Conservation (phyloP, 805 yeast genomes). For the Lachancea meyersii region DNA sequence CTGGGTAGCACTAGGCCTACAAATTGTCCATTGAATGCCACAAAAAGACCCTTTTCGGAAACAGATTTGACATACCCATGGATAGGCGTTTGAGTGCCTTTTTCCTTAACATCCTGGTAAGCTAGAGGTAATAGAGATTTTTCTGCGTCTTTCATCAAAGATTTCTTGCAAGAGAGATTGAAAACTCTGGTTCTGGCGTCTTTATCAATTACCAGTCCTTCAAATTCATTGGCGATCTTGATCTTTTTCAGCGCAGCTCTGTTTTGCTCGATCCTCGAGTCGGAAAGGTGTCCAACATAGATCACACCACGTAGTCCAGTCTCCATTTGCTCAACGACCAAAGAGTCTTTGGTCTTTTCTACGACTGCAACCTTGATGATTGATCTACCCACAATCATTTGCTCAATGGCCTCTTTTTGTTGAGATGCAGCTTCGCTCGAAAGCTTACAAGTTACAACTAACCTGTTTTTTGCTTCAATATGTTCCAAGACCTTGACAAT, state of each 20-base stretch:
- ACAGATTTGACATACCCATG: conserved; percentile 75
- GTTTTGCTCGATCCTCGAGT: conserved; percentile 66
- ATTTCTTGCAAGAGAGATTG: conserved; percentile 55
- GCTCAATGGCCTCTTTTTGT: conserved; percentile 43
- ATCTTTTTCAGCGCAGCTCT: conserved; percentile 59
- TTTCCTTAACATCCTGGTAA: conserved; percentile 48
- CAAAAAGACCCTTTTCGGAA: conserved; percentile 76
- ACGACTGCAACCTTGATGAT: conserved; percentile 54
- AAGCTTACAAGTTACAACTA: conserved; percentile 70
- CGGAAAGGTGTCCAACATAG: conserved; percentile 68
- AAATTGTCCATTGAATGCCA: conserved; percentile 70
- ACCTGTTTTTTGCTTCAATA: conserved; percentile 45
- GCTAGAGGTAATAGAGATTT: conserved; percentile 46
- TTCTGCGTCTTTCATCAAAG: conserved; percentile 61
- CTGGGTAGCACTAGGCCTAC: conserved; percentile 80
- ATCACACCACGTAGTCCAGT: conserved; percentile 60
- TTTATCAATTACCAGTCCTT: conserved; percentile 62
- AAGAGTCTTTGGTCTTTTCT: conserved; percentile 70
- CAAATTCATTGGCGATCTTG: conserved; percentile 52
- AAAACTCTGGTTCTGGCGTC: conserved; percentile 56
- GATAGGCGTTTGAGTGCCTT: conserved; percentile 40
- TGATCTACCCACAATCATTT: conserved; percentile 55
- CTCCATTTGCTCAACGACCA: conserved; percentile 54
- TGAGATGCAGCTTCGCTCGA: conserved; percentile 44
- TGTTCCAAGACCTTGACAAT: conserved; percentile 57